A percentile compares a stretch with the other conserved stretches of the same genome.
phyloP scores from a whole-genome alignment of 257 asterid species.

The Anisodus acutangulus region DNA sequence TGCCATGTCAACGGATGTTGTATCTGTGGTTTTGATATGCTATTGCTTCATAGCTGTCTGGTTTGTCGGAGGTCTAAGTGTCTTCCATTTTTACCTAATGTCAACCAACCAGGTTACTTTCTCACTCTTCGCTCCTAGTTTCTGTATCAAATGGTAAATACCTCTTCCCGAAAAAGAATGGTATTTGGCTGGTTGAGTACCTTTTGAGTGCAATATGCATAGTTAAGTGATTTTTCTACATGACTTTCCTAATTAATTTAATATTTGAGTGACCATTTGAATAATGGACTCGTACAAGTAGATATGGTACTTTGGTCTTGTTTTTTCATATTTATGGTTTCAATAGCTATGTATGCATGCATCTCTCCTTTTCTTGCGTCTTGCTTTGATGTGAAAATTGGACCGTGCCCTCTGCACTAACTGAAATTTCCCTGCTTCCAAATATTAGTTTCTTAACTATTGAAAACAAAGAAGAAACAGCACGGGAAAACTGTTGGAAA shows the following conservation, averaged over 20 bases:
- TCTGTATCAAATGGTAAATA: neutral
- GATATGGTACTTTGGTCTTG: no score
- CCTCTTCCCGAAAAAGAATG: no score
- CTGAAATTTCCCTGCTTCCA: neutral
- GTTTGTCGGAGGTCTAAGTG: constrained; percentile 92
- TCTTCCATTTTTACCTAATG: constrained; percentile 79
- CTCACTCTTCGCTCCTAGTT: constrained; percentile 21
- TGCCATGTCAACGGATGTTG: constrained; percentile 58
- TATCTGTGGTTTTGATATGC: constrained; percentile 59
- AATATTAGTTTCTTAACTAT: neutral
- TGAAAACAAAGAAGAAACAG: neutral
- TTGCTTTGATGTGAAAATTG: no score
- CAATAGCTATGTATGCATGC: no score
- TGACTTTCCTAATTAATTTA: no score
- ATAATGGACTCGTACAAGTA: no score
- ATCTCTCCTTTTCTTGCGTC: no score
- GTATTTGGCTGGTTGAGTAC: no score
- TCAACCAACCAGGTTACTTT: constrained; percentile 79
- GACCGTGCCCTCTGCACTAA: neutral
- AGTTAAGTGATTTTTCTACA: no score
- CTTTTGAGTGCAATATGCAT: no score
- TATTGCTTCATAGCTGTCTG: constrained; percentile 86
- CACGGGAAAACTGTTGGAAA: neutral
- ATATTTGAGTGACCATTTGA: no score
- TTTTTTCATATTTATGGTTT: no score